These are phyloP conservation scores for Lasiodiplodia theobromae DNA, from an alignment of 2,329 filamentous ascomycete genomes.

Conservation along the genomic window DNA sequence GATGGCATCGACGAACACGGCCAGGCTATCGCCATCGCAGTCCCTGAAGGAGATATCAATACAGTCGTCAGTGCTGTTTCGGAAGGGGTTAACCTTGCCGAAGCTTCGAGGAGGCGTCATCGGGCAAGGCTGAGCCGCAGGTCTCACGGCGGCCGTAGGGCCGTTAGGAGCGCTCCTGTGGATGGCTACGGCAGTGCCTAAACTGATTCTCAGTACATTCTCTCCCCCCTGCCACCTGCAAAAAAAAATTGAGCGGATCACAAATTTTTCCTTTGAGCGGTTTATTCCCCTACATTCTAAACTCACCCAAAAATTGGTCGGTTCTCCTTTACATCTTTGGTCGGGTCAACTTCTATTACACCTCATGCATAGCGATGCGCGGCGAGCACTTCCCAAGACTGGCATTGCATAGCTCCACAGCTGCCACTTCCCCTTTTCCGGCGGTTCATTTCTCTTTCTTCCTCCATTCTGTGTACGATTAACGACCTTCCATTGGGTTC, in stretches of 20 bases:
- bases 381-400: conserved; percentile 9
- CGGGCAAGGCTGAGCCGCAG: neutral
- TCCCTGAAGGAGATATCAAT: neutral
- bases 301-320: conserved; percentile 4
- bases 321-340: neutral
- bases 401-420: conserved; percentile 11
- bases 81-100: neutral
- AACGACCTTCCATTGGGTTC: neutral
- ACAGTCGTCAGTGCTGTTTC: neutral
- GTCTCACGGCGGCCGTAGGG: neutral
- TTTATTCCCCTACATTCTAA: neutral
- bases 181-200: conserved; percentile 11
- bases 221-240: neutral
- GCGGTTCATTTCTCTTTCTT: neutral
- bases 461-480: neutral
- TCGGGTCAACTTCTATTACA: neutral
- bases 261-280: neutral
- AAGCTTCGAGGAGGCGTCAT: conserved; percentile 1
- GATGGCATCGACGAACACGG: neutral
- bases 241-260: no score
- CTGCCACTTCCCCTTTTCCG: neutral
- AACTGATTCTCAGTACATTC: neutral
- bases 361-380: conserved; percentile 21
- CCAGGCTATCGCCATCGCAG: neutral
- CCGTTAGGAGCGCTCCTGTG: neutral